Base-by-base conservation (phyloP, 345 rosid genomes). In the Pistacia vera region DNA sequence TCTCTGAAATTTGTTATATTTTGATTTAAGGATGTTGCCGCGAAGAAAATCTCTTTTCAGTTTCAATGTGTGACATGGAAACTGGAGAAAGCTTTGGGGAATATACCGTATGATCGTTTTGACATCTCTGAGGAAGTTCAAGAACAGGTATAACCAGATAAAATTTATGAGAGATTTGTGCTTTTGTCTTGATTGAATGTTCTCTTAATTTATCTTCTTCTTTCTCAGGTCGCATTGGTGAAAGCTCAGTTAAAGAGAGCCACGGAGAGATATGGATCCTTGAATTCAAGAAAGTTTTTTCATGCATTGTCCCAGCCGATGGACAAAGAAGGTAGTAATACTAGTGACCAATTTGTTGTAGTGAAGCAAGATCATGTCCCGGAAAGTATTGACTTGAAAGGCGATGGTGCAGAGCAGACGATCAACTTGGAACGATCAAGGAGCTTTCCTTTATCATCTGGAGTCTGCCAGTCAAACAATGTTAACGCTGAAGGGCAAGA, bases 21-120 rank as follows among this genome's bases (percentile, higher is more conserved):
- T 85, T 83, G 66, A 83, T 84, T 85, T 69, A 82, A 96, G 99
- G 97, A 91, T 74, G 95, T 81, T 59, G 89, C 87, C 68, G 87
- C 90, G 20, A 84, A 89, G 89, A 93, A 86, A 68, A 87, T 96
- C 62, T 77, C 89, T 13, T 88, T 86, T 70, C 97, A 92, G 72
- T 91, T 96, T 77, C 98, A 90, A 52, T 88, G 92, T 46, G 93
- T 93, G 79, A 91, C 97, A 0, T 86, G 92, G 92, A 91, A 93
- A 79, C 78, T 93, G 82, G 97, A 90, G 88, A 93, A 89, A 81
- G 94, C 93, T 36, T 89, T 93, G 81, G 82, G 84, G 20, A 79
- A 78, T 49, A 46, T 93, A 65, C 97, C 98, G 4, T 92, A 85
- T 71, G 87, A 90, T 78, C 88, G 72, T 33, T 89, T 91, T 63